Base-by-base conservation (phyloP, 1,284 basidiomycete genomes). In the Xanthoconium separans region DNA sequence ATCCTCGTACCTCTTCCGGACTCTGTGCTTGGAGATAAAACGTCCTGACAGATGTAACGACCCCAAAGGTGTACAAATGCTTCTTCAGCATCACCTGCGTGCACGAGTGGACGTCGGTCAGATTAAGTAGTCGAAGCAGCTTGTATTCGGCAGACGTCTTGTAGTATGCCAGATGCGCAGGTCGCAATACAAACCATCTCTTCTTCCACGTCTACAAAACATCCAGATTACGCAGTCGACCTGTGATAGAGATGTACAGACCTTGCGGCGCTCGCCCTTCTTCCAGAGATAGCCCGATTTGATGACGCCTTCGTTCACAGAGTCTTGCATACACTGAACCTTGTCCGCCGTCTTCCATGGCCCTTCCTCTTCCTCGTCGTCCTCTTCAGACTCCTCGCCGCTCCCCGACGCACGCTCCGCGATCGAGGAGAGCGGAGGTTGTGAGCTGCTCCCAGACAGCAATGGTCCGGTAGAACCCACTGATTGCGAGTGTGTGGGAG, bases 201-300 rank as follows among this genome's bases (percentile, higher is more conserved):
- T 95, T 95, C 80, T 98, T 98, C 96, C 96, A 99, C 2, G 89
- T 93, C 93, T 97, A 66, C 47, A 44, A 39, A 50, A 22, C 54
- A 53, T 53, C 56, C 44, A 58, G 39, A 61, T 53, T 6, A 54
- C 50, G 56, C 44, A 46, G 53, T 45, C 46, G 50, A 58, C 11
- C 22, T 57, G 33, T 49, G 37, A 31, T 45, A 27, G n/a, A 18
- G 37, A 55, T 50, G 40, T 40, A 71, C 80, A 57, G 61, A 94
- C 94, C 88, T 98, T 98, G 72, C 97, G 81, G 58, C 94, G 84
- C 73, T 98, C 94, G 61, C 96, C 95, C 77, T 95, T 96, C 80
- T 98, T 98, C 81, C 85, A 89, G 48, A 98, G 76, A 75, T 95
- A 97, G 3, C 95, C 95, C 22, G 88, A 85, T 73, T 94, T 96